Evolutionary conservation across 2,329 filamentous ascomycete genomes (phyloP), one percentile per base, ranked within the genome.

Genomic region (Neoscytalidium dimidiatum): DNA sequence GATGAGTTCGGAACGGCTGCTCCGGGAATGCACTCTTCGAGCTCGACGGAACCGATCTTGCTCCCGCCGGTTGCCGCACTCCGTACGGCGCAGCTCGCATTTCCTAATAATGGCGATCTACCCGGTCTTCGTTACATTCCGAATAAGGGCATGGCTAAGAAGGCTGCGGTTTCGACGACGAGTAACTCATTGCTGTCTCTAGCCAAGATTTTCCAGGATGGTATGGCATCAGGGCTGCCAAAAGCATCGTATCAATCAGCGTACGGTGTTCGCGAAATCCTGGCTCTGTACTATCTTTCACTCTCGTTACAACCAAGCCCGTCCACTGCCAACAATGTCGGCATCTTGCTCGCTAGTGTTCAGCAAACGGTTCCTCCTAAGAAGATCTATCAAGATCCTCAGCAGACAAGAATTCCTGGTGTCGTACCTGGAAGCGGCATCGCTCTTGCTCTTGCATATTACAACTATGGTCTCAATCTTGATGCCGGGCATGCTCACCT

Each of bases 281-380:
- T 99, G 38, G 92, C 94, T 1, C 85, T 99, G 13, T 99, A 99
- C 76, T 99, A 99, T 73, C 83, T 99, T 2, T 99, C 95, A 0
- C 81, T 99, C 3, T 96, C 95, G 0, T 84, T 99, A 2, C 95
- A 97, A 68, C 94, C 95, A 53, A 98, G 95, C 71, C 95, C 95
- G 2, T 99, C 95, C 0, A 99, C 95, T 0, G 95, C 95, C 0
- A 99, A 99, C 75, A 99, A 99, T 75, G 94, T 99, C 13, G 95
- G 95, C 3, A 99, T 99, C 64, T 83, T 99, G 29, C 86, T 99
- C n/a, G 95, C 95, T 4, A 92, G 95, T 64, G 91, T 98, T 21
- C 95, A 97, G 73, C 93, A 96, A 70, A 83, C 82, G 28, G 73
- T 71, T 2, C 38, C 75, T 13, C 78, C 79, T 3, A 78, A 79